Evolutionary conservation across 768 basidiomycete genomes (phyloP), one percentile per base, ranked within the genome.

Genomic region (Thelephora ganbajun): DNA sequence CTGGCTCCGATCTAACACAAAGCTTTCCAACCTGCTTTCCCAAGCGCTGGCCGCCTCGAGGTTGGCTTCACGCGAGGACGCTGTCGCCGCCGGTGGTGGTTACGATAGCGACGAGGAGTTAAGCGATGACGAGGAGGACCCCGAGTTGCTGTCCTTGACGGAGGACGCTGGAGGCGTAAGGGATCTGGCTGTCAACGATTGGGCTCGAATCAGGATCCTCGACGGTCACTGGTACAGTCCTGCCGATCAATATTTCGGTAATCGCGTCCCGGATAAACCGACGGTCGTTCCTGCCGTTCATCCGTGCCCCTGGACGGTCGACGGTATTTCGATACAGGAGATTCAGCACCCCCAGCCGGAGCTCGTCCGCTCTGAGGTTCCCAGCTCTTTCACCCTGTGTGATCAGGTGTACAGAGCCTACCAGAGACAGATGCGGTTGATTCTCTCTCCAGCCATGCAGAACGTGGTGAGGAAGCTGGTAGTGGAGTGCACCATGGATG

Each of bases 201-300:
- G 82, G 81, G 80, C 80, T 5, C 69, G 85, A 33, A 70, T 68
- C 18, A 65, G 83, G 43, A 79, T 88, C 43, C 61, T 87, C 16
- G 83, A 88, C 48, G 85, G 85, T 2, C 71, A 77, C 54, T 88
- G 85, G 84, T 61, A 79, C 39, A 80, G 73, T 44, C 85, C 84
- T 9, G 80, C 77, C 0, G 85, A 88, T 58, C 68, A 76, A 42
- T 85, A 73, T 72, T 83, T 76, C 45, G 61, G 64, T 9, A 58
- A 69, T 48, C 52, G 53, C 4, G 59, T 63, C 49, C 67, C 58
- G 26, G 73, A 71, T 46, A 66, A 61, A 53, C 63, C 60, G 48
- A 64, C 49, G 39, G 69, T 67, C 1, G 50, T 53, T 19, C 56
- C 53, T 2, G 60, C 66, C 13, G 51, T 53, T 20, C 71, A 72